A percentile compares a stretch with the other conserved stretches of the same genome.
These are phyloP conservation scores for Vigna mungo DNA, from an alignment of 306 rosid genomes.

Conservation along the genomic window DNA sequence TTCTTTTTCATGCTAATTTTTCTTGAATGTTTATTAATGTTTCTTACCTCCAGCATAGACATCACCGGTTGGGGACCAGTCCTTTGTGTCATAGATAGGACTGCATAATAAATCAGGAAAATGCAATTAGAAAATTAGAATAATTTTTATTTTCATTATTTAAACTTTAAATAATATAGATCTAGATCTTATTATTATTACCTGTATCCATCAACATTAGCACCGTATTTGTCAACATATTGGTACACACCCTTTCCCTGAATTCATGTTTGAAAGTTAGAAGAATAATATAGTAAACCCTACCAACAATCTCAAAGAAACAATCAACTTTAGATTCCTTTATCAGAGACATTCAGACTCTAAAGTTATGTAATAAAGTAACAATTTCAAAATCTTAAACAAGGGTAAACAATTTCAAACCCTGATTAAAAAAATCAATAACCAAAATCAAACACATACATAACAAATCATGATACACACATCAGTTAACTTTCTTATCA, in stretches of 20 bases:
- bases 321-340: background rate
- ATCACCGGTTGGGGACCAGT: slow-evolving; percentile 90
- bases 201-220: slow-evolving; percentile 99
- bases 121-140: slow-evolving; percentile 5
- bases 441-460: background rate
- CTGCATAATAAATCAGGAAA: slow-evolving; percentile 51
- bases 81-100: slow-evolving; percentile 77
- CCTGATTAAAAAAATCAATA: background rate
- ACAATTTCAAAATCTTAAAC: background rate
- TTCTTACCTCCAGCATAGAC: slow-evolving; percentile 88
- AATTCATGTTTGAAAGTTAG: slow-evolving; percentile 40
- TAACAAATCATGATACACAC: no score
- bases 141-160: background rate
- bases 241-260: slow-evolving; percentile 99
- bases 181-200: slow-evolving; percentile 48
- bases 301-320: background rate
- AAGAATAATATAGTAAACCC: background rate
- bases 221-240: slow-evolving; percentile 96
- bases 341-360: background rate
- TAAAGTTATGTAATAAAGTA: background rate
- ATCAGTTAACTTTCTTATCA: background rate
- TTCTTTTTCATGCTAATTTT: background rate
- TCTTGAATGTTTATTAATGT: slow-evolving; percentile 23
- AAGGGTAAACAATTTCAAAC: background rate
- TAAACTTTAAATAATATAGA: background rate